phyloP scores from a whole-genome alignment of 306 rosid species.

The Glycine soja region DNA sequence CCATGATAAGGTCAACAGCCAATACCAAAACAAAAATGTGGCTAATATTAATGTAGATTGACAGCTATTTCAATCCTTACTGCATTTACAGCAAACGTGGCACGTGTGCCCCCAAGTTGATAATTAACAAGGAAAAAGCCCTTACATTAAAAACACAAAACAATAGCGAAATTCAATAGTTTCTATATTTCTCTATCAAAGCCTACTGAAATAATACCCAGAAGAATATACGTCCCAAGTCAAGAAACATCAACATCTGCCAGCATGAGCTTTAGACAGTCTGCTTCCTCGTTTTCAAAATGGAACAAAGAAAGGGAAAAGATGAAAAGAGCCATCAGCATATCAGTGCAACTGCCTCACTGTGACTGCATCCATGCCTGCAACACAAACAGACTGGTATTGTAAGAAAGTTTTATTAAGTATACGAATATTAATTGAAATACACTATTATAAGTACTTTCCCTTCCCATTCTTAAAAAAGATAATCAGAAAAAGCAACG shows the following conservation, averaged over 20 bases:
- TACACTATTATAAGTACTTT: too few species aligned
- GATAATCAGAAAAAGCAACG: too few species aligned
- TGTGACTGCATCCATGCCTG: too few species aligned
- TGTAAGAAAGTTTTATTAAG: too few species aligned
- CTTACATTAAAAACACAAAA: neutral
- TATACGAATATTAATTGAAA: too few species aligned
- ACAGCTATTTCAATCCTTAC: neutral
- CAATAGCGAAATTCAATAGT: neutral
- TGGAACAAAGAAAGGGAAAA: too few species aligned
- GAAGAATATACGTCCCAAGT: constrained; percentile 7
- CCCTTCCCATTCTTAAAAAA: too few species aligned
- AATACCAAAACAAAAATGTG: neutral
- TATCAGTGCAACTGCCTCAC: too few species aligned
- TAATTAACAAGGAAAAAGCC: neutral
- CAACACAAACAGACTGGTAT: too few species aligned
- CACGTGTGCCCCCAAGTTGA: neutral
- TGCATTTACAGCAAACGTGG: neutral
- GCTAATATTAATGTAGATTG: neutral
- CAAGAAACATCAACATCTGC: constrained; percentile 25
- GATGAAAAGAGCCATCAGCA: neutral
- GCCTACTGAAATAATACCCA: constrained; percentile 33
- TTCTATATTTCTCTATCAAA: constrained; percentile 14
- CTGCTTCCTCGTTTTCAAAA: too few species aligned
- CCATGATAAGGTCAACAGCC: neutral
- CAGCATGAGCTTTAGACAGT: neutral